Conservation (phyloP, 2,329 filamentous ascomycete species). For the Pezicula carpinea region DNA sequence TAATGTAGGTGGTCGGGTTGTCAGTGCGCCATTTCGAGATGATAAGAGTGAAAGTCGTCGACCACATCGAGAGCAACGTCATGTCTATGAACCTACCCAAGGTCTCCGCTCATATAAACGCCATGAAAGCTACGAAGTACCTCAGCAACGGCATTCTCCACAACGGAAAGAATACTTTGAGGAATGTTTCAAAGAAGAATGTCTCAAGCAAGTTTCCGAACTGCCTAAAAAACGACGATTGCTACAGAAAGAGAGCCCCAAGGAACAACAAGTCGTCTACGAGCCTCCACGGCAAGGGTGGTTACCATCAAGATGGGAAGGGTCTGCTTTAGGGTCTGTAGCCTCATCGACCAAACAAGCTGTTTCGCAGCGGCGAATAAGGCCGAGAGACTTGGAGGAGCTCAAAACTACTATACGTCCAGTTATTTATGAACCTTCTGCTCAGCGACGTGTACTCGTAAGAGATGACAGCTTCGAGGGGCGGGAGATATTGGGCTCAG, state of each 20-base stretch:
- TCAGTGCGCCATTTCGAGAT: not conserved
- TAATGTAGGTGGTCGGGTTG: not conserved
- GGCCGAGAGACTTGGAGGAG: not conserved
- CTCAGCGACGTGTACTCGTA: not conserved
- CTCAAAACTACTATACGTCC: not conserved
- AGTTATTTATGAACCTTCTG: not conserved
- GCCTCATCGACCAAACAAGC: too few relatives aligned
- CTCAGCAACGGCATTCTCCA: too few relatives aligned
- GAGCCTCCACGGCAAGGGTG: too few relatives aligned
- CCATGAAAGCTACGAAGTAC: not conserved
- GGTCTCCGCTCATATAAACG: not conserved
- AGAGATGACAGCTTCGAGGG: constrained; percentile 9
- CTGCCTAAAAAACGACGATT: too few relatives aligned
- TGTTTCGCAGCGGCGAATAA: too few relatives aligned
- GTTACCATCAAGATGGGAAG: too few relatives aligned
- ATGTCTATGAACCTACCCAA: not conserved
- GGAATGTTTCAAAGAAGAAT: too few relatives aligned
- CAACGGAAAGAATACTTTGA: too few relatives aligned
- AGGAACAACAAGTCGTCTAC: too few relatives aligned
- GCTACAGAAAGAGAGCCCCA: too few relatives aligned
- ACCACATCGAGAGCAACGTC: not conserved
- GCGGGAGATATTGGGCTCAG: constrained; percentile 2
- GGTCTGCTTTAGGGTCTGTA: too few relatives aligned
- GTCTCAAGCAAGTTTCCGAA: too few relatives aligned
- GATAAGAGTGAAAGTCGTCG: not conserved